Percentiles rank a stretch among this genome's conserved stretches.
Conservation (phyloP, 257 asterid species). For the Capsicum rhomboideum region DNA sequence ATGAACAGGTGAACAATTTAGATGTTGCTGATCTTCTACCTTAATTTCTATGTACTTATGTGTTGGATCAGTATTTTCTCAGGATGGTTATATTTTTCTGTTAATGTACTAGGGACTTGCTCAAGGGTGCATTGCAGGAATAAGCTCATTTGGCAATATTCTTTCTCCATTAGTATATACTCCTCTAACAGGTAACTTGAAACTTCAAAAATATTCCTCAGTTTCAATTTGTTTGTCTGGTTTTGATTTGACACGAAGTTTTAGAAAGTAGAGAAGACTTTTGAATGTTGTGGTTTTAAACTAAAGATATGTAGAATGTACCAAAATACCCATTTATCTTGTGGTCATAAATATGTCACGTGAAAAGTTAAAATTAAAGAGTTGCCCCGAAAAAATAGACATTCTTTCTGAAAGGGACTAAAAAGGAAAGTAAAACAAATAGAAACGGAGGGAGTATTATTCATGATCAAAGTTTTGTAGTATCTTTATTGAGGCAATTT, state of each 20-base stretch:
- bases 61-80: neutral
- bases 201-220: neutral
- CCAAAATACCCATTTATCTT: too few species aligned
- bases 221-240: too few species aligned
- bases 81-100: neutral
- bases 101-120: constrained; percentile 4
- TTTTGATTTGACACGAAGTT: too few species aligned
- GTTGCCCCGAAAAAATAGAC: too few species aligned
- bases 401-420: too few species aligned
- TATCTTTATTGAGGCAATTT: neutral
- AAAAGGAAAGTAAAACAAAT: too few species aligned
- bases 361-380: too few species aligned
- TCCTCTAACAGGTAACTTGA: constrained; percentile 2
- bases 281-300: too few species aligned
- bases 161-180: constrained; percentile 7
- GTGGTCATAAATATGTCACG: too few species aligned
- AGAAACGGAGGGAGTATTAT: too few species aligned
- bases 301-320: too few species aligned
- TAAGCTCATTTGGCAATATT: constrained; percentile 4
- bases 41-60: neutral
- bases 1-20: constrained; percentile 3
- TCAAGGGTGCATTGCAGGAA: constrained; percentile 8
- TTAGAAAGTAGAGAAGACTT: too few species aligned
- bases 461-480: neutral
- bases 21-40: neutral